These are phyloP conservation scores for Amphicarpaea edgeworthii DNA, from an alignment of 306 rosid species.

Conservation along the genomic window DNA sequence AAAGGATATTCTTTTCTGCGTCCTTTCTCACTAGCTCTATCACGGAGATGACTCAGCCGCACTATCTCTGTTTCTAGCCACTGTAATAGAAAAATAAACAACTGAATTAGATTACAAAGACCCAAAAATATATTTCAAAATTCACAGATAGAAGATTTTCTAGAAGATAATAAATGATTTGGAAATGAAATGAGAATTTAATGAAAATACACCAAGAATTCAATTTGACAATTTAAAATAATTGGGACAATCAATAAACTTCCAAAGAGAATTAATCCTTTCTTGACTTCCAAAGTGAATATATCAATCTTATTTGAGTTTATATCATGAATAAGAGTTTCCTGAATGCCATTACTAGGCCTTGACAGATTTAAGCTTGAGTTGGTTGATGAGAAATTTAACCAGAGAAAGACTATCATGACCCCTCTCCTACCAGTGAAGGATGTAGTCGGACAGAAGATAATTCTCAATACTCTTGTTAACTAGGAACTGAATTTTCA, in stretches of 20 bases:
- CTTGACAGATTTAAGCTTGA: constrained; percentile 2
- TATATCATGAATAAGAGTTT: neutral
- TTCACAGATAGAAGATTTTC: constrained; percentile 3
- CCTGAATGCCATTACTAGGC: neutral
- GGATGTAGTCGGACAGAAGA: constrained; percentile 3
- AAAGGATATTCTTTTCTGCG: constrained; percentile 98
- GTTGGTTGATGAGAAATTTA: neutral
- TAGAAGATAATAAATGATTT: constrained; percentile 13
- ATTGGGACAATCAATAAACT: constrained; percentile 7
- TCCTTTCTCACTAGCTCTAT: constrained; percentile 99
- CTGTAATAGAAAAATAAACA: constrained; percentile 60
- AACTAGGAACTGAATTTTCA: constrained; percentile 12
- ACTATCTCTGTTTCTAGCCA: constrained; percentile 93
- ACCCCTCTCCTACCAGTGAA: neutral
- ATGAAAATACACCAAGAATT: constrained; percentile 20
- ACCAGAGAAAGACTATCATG: constrained; percentile 8
- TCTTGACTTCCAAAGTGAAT: constrained; percentile 1
- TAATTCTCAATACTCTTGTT: neutral
- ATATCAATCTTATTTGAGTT: constrained; percentile 32
- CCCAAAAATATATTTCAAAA: constrained; percentile 18
- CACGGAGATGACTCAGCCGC: constrained; percentile 96
- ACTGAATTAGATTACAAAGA: constrained; percentile 33
- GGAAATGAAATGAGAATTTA: constrained; percentile 28
- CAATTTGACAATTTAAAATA: constrained; percentile 24
- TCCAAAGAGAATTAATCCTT: constrained; percentile 22